These are phyloP conservation scores for Carex pumila DNA, from an alignment of 176 grass and related monocot species.

Conservation along the genomic window DNA sequence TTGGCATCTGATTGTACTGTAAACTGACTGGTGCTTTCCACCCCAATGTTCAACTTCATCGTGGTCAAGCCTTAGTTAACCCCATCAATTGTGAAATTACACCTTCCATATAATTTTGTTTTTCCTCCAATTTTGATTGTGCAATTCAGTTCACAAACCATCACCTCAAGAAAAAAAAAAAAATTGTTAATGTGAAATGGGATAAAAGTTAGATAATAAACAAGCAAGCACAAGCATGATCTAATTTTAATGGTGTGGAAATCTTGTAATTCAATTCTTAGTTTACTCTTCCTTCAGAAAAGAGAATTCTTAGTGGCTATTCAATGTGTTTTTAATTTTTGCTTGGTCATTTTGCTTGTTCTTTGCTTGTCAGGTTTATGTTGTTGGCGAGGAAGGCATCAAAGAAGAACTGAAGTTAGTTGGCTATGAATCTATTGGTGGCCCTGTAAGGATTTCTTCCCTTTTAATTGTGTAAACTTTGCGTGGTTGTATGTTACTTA, in stretches of 20 bases:
- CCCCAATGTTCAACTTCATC: neutral
- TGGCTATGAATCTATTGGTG: constrained; percentile 89
- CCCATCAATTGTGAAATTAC: neutral
- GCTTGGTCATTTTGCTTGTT: constrained; percentile 10
- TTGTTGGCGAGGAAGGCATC: constrained; percentile 92
- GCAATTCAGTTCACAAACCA: neutral
- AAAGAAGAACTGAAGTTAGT: constrained; percentile 82
- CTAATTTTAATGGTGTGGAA: neutral
- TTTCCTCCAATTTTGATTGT: neutral
- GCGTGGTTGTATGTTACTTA: neutral
- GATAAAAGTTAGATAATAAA: neutral
- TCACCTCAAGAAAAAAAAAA: neutral
- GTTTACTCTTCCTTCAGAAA: neutral
- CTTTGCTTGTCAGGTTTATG: constrained; percentile 66
- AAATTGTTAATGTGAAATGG: neutral
- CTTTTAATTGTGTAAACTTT: neutral
- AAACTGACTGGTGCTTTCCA: neutral
- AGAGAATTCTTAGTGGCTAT: neutral
- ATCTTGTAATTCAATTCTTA: neutral
- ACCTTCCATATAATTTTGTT: neutral
- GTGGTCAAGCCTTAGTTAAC: neutral
- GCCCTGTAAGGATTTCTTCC: constrained; percentile 52
- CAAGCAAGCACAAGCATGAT: neutral
- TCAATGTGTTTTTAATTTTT: neutral
- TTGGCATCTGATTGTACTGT: neutral